Evolutionary conservation across 306 rosid species (phyloP), one percentile per base, ranked within the genome.

Genomic region (Alnus glutinosa): DNA sequence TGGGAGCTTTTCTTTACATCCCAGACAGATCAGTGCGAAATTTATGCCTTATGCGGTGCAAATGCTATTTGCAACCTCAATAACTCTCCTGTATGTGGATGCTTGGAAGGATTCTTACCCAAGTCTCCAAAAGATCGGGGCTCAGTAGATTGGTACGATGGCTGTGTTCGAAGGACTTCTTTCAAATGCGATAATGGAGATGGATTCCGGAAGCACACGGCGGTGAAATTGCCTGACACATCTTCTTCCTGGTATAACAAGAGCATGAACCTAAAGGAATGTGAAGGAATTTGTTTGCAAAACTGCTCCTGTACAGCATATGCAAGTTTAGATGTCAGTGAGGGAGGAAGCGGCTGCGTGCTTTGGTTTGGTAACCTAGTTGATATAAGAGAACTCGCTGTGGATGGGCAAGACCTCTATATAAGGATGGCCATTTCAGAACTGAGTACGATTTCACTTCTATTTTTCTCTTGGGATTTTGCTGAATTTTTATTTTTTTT

Each of bases 221-320:
- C 39, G 10, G 9, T 84, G 73, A 82, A 76, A 47, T 49, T 71
- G 73, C 88, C 85, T 0, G 88, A 85, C 73, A 81, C 85, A 0
- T 85, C 88, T 49, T 52, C 87, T 1, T 77, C 87, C 0, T 80
- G 87, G 87, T 84, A 36, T 67, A 57, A 80, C 52, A 23, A 50
- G 82, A 78, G 9, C 74, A 52, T 28, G 73, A 34, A 2, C 39
- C 71, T 71, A 6, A 23, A 76, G 52, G 89, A 81, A 54, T 87
- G 88, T 39, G 48, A 73, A 77, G 68, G 50, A 44, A 2, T 19
- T 11, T 87, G 90, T 64, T 46, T 49, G 73, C 71, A 79, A 16
- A 82, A 82, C 70, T 87, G 90, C 30, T 44, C 78, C 7, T 84
- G 88, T 70, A 13, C 54, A 23, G 84, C 88, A 46, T 87, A 79